These are phyloP conservation scores for Brasilioporus rufonigricans DNA, from an alignment of 768 basidiomycete genomes.

Conservation along the genomic window DNA sequence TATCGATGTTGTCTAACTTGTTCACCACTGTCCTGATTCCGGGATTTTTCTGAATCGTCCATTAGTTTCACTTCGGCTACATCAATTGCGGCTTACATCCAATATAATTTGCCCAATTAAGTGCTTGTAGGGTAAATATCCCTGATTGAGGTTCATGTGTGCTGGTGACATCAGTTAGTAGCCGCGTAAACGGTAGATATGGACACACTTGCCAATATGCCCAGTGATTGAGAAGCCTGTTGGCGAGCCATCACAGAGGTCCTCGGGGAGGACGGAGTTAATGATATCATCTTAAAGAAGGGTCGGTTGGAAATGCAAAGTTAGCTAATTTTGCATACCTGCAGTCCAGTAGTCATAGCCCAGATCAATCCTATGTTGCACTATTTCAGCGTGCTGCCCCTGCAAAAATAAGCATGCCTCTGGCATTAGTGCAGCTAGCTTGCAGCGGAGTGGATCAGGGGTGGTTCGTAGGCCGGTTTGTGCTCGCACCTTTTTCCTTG, in stretches of 20 bases:
- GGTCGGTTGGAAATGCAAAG: neutral
- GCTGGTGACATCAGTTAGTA: slow-evolving; percentile 44
- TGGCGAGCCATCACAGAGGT: slow-evolving; percentile 75
- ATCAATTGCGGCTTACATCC: slow-evolving; percentile 56
- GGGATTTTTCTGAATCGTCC: slow-evolving; percentile 72
- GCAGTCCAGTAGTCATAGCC: slow-evolving; percentile 89
- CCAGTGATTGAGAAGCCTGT: slow-evolving; percentile 86
- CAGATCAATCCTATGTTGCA: slow-evolving; percentile 59
- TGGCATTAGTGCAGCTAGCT: slow-evolving; percentile 66
- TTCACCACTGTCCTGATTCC: slow-evolving; percentile 88
- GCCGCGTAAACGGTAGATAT: neutral
- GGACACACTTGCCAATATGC: slow-evolving; percentile 73
- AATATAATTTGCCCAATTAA: slow-evolving; percentile 90
- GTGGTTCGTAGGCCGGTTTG: neutral
- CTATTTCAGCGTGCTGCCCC: slow-evolving; percentile 53
- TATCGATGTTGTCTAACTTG: slow-evolving; percentile 85
- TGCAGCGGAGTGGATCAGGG: slow-evolving; percentile 24
- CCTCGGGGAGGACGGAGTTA: slow-evolving; percentile 75
- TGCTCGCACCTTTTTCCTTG: slow-evolving; percentile 52
- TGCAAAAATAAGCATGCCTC: slow-evolving; percentile 56
- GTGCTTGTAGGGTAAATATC: slow-evolving; percentile 89
- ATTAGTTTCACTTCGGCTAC: slow-evolving; percentile 6
- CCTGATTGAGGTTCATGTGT: slow-evolving; percentile 86
- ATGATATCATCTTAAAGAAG: slow-evolving; percentile 72
- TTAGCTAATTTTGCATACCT: slow-evolving; percentile 43